Evolutionary conservation across 1,284 basidiomycete genomes (phyloP), one percentile per base, ranked within the genome.

Genomic region (Leccinum subrobustum): DNA sequence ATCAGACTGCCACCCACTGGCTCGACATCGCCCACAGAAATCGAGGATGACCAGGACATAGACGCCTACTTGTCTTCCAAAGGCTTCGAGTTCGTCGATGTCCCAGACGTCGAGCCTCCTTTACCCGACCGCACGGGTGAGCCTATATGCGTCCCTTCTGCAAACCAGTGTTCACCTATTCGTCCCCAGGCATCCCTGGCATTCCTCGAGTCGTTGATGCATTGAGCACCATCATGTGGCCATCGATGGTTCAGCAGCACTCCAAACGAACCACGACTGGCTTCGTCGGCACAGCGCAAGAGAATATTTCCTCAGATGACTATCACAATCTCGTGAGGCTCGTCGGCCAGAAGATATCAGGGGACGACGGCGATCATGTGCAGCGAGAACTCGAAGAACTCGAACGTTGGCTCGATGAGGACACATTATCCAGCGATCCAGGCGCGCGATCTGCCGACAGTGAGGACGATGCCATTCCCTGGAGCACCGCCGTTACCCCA

Each of bases 181-280:
- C 35, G 35, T 56, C 12, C 53, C 39, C 60, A 87, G 87, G 78
- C 25, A 79, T 87, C 47, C 83, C 82, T 16, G 81, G 85, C 7
- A 78, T 91, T 25, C 81, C 83, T 42, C 84, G 91, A 25, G 85
- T 92, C 11, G 65, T 90, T 16, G 90, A 92, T 69, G 88, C 91
- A 7, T 75, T 93, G 44, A 88, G 89, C 70, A 91, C 90, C 1
- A 86, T 93, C 65, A 91, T 93, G 87, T 93, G 91, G 91, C 88
- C 91, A 3, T 87, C 87, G 0, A 86, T 93, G 82, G 73, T 83
- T 48, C 63, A 58, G 2, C 65, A 60, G 27, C 35, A 56, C 20
- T 58, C 61, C 50, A 62, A 59, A 52, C 52, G 56, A 2, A 37
- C 16, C 18, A 58, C 54, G 0, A 29, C 53, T 20, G 42, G 56